Percentiles rank a stretch among this genome's conserved stretches.
Conservation (phyloP, 2,329 filamentous ascomycete genomes). For the Fusarium euwallaceae region DNA sequence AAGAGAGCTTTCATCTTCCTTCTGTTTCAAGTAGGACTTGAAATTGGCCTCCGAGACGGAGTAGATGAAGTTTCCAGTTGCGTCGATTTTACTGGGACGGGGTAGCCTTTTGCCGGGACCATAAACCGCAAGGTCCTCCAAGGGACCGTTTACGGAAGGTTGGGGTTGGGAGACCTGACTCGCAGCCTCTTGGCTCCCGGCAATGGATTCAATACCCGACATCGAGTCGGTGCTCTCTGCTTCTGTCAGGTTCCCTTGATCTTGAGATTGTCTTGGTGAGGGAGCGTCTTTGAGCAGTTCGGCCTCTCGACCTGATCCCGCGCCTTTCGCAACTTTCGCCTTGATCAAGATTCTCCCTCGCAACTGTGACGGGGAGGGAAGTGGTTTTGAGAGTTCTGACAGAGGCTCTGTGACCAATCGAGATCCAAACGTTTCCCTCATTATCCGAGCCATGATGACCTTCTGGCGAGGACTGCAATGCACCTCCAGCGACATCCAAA, state of each 20-base stretch:
- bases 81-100: neutral
- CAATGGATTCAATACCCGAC: neutral
- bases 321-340: neutral
- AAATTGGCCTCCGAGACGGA: conserved; percentile 18
- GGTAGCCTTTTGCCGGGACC: conserved; percentile 23
- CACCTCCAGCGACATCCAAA: conserved; percentile 26
- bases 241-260: neutral
- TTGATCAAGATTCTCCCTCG: conserved; percentile 22
- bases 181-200: neutral
- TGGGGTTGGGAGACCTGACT: neutral
- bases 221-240: neutral
- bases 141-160: neutral
- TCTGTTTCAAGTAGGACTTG: neutral
- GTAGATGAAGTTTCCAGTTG: conserved; percentile 18
- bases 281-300: neutral
- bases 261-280: neutral
- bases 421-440: conserved; percentile 10
- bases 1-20: neutral
- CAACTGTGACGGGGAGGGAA: conserved; percentile 12
- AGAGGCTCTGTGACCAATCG: conserved; percentile 2
- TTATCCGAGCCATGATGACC: conserved; percentile 14
- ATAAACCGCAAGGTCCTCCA: conserved; percentile 25
- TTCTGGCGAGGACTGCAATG: conserved; percentile 14
- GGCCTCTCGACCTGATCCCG: neutral
- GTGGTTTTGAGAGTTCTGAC: rapidly evolving